phyloP scores from a whole-genome alignment of 352 stramenopile genomes.

The Globisporangium radiosum region DNA sequence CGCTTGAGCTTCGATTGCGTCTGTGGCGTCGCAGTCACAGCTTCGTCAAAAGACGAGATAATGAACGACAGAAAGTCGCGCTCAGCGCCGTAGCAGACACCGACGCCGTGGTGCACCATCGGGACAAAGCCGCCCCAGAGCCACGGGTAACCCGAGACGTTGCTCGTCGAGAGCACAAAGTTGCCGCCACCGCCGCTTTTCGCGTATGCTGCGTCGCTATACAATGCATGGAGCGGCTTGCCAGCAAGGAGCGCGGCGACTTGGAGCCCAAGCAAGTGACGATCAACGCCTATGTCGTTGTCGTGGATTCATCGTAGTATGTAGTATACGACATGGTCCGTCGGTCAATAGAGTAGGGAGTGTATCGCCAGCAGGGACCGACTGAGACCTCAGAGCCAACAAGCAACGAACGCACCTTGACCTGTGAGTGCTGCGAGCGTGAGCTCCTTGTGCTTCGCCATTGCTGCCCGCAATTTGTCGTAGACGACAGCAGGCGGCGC shows the following conservation, averaged over 20 bases:
- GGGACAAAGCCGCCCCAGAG: constrained; percentile 93
- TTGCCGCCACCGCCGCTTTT: constrained; percentile 78
- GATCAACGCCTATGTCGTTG: constrained; percentile 58
- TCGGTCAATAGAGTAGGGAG: too few species aligned
- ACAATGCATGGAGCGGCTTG: constrained; percentile 63
- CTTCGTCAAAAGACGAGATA: constrained; percentile 80
- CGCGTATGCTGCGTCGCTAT: constrained; percentile 75
- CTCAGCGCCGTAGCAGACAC: constrained; percentile 91
- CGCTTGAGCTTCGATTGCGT: constrained; percentile 11
- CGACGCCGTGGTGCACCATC: constrained; percentile 87
- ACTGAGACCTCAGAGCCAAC: too few species aligned
- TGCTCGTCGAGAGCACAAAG: constrained; percentile 93
- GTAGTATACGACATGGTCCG: too few species aligned
- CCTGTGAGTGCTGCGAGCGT: constrained; percentile 62
- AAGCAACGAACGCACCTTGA: constrained; percentile 22
- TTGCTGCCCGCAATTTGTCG: constrained; percentile 70
- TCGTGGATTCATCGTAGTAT: too few species aligned
- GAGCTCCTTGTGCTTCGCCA: constrained; percentile 83
- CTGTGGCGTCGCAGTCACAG: constrained; percentile 2
- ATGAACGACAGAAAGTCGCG: constrained; percentile 89
- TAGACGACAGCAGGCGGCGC: constrained; percentile 30
- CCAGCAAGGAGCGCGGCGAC: constrained; percentile 75
- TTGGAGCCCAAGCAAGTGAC: constrained; percentile 90
- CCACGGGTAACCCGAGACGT: constrained; percentile 93
- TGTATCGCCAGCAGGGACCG: too few species aligned